Evolutionary conservation across 148 eudicot species (phyloP).

Genomic region (Simmondsia chinensis): DNA sequence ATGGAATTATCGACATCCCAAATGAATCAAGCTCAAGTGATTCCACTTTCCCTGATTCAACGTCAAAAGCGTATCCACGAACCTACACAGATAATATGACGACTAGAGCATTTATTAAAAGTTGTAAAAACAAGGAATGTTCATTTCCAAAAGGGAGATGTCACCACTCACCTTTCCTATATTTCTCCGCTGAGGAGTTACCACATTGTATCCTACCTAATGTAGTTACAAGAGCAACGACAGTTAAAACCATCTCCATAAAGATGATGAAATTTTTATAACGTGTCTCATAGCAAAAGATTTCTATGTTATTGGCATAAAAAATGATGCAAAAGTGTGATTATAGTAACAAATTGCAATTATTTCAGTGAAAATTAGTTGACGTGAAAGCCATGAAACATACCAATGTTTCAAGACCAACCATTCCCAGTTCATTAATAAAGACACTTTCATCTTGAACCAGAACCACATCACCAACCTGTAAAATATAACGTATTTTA

Average conservation of each 20-base stretch:
- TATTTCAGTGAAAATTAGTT: too few relatives aligned
- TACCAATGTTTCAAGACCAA: conserved; percentile 74
- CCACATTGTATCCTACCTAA: conserved; percentile 63
- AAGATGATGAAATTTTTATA: too few relatives aligned
- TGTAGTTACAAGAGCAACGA: not conserved
- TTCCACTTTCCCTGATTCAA: conserved; percentile 57
- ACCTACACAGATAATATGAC: conserved; percentile 25
- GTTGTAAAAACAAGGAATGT: not conserved
- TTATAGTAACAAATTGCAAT: too few relatives aligned
- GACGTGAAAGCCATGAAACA: too few relatives aligned
- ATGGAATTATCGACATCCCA: conserved; percentile 60
- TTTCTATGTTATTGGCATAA: too few relatives aligned
- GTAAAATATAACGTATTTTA: conserved; percentile 12
- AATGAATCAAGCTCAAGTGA: conserved; percentile 72
- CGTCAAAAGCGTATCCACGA: conserved; percentile 59
- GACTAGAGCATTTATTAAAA: not conserved
- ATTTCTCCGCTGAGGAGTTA: conserved; percentile 32
- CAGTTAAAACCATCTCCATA: too few relatives aligned
- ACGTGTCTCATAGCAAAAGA: too few relatives aligned
- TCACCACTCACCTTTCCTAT: conserved; percentile 48
- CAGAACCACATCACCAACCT: conserved; percentile 81
- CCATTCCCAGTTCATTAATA: conserved; percentile 32
- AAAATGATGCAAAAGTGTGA: too few relatives aligned
- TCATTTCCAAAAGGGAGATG: not conserved
- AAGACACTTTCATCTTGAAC: conserved; percentile 43